phyloP scores from a whole-genome alignment of 2,329 filamentous ascomycete species.

The Acarospora socialis region DNA sequence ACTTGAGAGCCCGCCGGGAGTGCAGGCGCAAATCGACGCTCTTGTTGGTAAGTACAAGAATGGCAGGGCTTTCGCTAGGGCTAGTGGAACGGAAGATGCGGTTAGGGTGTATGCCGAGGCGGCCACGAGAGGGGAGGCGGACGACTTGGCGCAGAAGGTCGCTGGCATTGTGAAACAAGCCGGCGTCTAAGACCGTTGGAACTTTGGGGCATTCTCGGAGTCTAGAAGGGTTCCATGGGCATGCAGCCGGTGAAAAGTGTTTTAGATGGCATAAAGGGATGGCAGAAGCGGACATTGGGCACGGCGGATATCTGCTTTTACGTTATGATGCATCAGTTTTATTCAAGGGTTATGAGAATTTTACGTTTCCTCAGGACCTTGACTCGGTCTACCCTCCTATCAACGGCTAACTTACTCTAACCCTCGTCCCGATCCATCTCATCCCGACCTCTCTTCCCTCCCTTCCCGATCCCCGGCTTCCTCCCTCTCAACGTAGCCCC shows the following conservation, averaged over 20 bases:
- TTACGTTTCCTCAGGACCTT: too few relatives aligned
- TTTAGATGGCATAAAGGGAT: background rate
- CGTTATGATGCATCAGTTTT: background rate
- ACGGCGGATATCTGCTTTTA: background rate
- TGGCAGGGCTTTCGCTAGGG: conserved; percentile 78
- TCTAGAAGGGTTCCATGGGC: too few relatives aligned
- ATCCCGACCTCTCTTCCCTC: conserved; percentile 39
- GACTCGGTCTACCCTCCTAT: background rate
- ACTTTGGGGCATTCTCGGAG: background rate
- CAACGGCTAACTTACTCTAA: conserved; percentile 21
- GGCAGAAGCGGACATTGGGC: background rate
- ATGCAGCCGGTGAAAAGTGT: conserved; percentile 1
- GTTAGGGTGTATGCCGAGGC: conserved; percentile 95
- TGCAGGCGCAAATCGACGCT: conserved; percentile 75
- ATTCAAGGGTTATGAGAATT: too few relatives aligned
- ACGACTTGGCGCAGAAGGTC: conserved; percentile 78
- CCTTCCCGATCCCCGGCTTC: conserved; percentile 34
- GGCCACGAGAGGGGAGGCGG: conserved; percentile 73
- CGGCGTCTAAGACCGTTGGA: conserved; percentile 15
- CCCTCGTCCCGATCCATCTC: conserved; percentile 67
- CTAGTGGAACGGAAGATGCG: conserved; percentile 89
- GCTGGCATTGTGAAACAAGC: conserved; percentile 55
- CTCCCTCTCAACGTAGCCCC: conserved; percentile 36
- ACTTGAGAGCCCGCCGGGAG: conserved; percentile 61
- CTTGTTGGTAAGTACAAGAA: conserved; percentile 82